Conservation (phyloP, 345 rosid genomes). For the Pistacia atlantica region DNA sequence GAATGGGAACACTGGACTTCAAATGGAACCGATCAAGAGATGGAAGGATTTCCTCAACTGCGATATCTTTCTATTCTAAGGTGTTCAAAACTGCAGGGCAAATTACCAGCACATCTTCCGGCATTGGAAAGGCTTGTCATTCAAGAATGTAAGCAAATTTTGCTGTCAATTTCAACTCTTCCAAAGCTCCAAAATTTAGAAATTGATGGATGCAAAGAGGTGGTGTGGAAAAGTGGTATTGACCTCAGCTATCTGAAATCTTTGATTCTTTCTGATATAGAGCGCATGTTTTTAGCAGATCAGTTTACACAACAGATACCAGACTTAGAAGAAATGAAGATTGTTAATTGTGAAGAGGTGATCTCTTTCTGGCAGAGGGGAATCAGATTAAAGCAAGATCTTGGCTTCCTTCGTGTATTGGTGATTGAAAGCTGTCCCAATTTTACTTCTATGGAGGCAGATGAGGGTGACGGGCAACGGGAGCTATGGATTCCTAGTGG, state of each 20-base stretch:
- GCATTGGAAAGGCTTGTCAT: not conserved
- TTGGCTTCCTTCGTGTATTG: not conserved
- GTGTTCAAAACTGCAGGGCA: not conserved
- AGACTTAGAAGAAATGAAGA: not conserved
- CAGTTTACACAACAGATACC: not conserved
- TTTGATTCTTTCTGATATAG: not conserved
- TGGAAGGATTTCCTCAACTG: not conserved
- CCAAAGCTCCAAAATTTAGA: not conserved
- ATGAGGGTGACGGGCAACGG: not conserved
- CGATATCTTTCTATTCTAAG: not conserved
- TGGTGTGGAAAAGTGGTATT: not conserved
- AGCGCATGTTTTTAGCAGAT: not conserved
- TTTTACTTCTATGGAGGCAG: not conserved
- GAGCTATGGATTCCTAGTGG: not conserved
- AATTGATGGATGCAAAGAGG: not conserved
- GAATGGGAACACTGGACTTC: constrained; percentile 15
- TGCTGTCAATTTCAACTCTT: not conserved
- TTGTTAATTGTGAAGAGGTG: not conserved
- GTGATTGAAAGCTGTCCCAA: not conserved
- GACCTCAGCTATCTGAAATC: not conserved
- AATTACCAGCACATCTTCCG: not conserved
- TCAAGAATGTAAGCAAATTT: not conserved
- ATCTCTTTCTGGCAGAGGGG: not conserved
- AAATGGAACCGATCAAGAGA: not conserved
- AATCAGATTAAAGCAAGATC: not conserved